Evolutionary conservation across 345 rosid genomes (phyloP).

Genomic region (Abelmoschus esculentus): DNA sequence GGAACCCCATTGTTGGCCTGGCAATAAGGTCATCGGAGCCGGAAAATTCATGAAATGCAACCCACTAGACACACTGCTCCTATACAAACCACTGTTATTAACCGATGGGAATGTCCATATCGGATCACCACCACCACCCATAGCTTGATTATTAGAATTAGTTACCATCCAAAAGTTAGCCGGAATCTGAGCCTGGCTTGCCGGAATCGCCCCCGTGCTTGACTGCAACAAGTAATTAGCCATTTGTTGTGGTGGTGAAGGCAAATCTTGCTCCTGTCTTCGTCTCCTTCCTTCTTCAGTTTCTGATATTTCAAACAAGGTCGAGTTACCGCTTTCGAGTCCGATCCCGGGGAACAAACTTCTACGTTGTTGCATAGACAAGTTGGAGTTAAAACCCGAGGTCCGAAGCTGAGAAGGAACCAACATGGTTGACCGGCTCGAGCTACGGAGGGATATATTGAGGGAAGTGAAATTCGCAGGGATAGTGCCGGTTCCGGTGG

Average conservation of each 20-base stretch:
- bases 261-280: constrained; percentile 45
- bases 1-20: constrained; percentile 45
- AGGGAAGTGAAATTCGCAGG: constrained; percentile 93
- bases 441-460: constrained; percentile 83
- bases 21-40: constrained; percentile 68
- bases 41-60: constrained; percentile 94
- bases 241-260: constrained; percentile 47
- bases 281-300: constrained; percentile 52
- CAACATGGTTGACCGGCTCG: constrained; percentile 71
- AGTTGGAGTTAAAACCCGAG: constrained; percentile 48
- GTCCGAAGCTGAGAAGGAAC: constrained; percentile 74
- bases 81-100: constrained; percentile 58
- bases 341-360: constrained; percentile 51
- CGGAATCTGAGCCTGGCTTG: constrained; percentile 60
- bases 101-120: constrained; percentile 80
- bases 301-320: constrained; percentile 41
- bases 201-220: constrained; percentile 46
- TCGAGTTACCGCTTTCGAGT: constrained; percentile 27
- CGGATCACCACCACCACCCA: constrained; percentile 55
- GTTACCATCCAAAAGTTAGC: constrained; percentile 90
- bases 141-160: constrained; percentile 53
- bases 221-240: constrained; percentile 65
- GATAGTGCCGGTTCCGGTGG: constrained; percentile 94
- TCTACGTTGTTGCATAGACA: constrained; percentile 42
- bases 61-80: constrained; percentile 71